Evolutionary conservation across 1,139 yeast species (phyloP), one percentile per base, ranked within the genome.

Genomic region (Meyerozyma sp.): DNA sequence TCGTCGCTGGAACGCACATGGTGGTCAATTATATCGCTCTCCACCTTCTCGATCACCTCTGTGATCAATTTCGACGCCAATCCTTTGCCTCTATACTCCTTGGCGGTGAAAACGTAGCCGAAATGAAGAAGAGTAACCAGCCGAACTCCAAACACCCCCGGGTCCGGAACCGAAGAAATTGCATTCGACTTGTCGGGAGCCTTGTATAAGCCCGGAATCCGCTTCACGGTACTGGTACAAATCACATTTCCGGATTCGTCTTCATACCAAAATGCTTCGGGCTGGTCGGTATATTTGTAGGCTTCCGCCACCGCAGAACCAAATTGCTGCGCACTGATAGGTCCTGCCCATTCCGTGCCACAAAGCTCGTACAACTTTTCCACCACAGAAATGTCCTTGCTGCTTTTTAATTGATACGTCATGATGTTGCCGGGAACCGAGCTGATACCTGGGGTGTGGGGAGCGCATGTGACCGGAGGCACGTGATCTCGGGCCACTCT

Each of bases 91-190:
- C 74, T 53, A 43, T 60, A 60, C 9, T 57, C 58, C 32, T 54
- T 46, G 21, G 55, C 52, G 8, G 68, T 63, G 49, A 62, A 62
- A 1, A 71, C 73, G 43, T 52, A 61, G 1, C 63, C 53, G 5
- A 72, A 41, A 8, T 56, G 46, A 32, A 72, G 54, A 2, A 62
- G 54, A 7, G 63, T 65, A 8, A 59, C 61, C 43, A 56, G 55
- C 18, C 58, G 56, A 2, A 70, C 68, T 1, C 75, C 75, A 50
- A 69, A 57, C 40, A 56, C 48, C 2, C 53, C 42, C 1, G 72
- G 66, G 43, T 68, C 70, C 0, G 75, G 74, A 9, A 58, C 49
- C 2, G 70, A 55, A 0, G 66, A 50, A 20, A 64, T 58, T 13
- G 61, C 62, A 29, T 50, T 50, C n/a, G 62, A 52, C 32, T 57